These are phyloP conservation scores for Mucor saturninus DNA, from an alignment of 371 early-diverging fungal genomes.

Conservation along the genomic window DNA sequence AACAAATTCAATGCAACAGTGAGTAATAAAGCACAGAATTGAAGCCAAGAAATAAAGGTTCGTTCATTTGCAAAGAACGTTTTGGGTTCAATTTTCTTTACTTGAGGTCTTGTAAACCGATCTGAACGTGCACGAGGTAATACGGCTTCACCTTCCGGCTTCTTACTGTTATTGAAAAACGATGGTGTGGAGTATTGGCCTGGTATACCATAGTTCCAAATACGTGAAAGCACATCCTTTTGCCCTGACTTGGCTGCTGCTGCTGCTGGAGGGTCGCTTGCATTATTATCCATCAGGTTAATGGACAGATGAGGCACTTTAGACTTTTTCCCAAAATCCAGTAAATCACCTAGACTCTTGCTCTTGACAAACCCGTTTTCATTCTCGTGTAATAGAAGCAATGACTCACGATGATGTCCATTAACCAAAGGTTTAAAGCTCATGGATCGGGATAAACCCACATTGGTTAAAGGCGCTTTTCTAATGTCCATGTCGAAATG, in stretches of 20 bases:
- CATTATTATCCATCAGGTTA: conserved; percentile 9
- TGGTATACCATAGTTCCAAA: conserved; percentile 19
- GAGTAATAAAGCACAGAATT: conserved; percentile 69
- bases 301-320: conserved; percentile 19
- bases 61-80: conserved; percentile 93
- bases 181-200: neutral
- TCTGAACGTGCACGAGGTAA: conserved; percentile 14
- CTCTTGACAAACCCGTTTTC: conserved; percentile 17
- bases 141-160: neutral
- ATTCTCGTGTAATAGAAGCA: conserved; percentile 26
- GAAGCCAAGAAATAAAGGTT: conserved; percentile 88
- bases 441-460: conserved; percentile 54
- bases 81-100: conserved; percentile 38
- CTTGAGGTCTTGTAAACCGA: neutral
- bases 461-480: conserved; percentile 57
- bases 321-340: neutral
- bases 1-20: conserved; percentile 71
- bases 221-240: conserved; percentile 24
- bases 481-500: conserved; percentile 94
- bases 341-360: conserved; percentile 15
- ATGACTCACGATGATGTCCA: conserved; percentile 45
- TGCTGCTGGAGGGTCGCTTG: neutral
- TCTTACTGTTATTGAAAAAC: neutral
- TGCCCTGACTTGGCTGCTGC: neutral
- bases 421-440: conserved; percentile 55